Evolutionary conservation across 73 alveolate species (phyloP).

Genomic region (Paramecium primaurelia): DNA sequence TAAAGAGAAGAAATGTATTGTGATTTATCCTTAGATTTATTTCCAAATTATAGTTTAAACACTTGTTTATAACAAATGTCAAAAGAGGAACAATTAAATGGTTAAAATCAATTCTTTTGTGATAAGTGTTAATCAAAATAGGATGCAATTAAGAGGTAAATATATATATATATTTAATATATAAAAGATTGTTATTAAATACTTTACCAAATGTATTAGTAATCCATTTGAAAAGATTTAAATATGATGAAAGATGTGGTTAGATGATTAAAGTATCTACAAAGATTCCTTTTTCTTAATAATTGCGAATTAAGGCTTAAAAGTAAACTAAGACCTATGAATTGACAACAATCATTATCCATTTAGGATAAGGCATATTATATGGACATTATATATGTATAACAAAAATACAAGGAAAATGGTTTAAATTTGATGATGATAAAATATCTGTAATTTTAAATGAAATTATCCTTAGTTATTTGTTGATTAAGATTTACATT

Average conservation of each 20-base stretch:
- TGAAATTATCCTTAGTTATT: neutral
- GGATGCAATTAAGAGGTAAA: constrained; percentile 44
- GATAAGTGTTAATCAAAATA: constrained; percentile 48
- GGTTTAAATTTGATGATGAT: constrained; percentile 62
- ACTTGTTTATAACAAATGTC: constrained; percentile 29
- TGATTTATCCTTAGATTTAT: constrained; percentile 51
- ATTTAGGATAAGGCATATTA: constrained; percentile 53
- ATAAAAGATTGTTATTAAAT: neutral
- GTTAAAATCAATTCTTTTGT: constrained; percentile 49
- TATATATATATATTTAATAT: neutral
- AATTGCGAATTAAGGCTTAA: neutral
- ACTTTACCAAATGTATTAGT: constrained; percentile 31
- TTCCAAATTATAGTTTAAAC: neutral
- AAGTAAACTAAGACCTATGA: neutral
- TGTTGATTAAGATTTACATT: neutral
- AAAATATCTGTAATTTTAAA: constrained; percentile 8
- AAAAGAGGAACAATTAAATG: constrained; percentile 46
- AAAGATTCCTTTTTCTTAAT: constrained; percentile 43
- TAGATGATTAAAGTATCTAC: constrained; percentile 48
- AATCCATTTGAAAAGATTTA: constrained; percentile 52
- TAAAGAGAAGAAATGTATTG: constrained; percentile 57
- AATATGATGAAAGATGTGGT: constrained; percentile 53
- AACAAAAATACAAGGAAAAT: constrained; percentile 14
- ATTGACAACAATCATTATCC: constrained; percentile 48
- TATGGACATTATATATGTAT: constrained; percentile 53